A percentile compares a stretch with the other conserved stretches of the same genome.
Evolutionary conservation across 2,329 filamentous ascomycete species (phyloP).

Genomic region (Lasiodiplodia hormozganensis): DNA sequence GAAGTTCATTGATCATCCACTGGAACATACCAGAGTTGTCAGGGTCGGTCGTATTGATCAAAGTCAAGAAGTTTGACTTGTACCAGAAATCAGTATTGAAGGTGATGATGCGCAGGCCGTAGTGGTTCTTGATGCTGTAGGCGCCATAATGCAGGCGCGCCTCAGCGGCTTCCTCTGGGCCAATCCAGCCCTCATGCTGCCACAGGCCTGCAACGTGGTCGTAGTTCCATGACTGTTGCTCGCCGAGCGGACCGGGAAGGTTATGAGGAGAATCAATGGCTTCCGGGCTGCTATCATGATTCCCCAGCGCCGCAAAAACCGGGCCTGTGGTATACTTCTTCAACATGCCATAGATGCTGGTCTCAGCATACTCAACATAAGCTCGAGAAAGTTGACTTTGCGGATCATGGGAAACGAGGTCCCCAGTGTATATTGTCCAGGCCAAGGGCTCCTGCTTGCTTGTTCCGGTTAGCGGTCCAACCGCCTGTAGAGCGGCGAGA

Average conservation of each 20-base stretch:
- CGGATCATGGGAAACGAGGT: slow-evolving; percentile 63
- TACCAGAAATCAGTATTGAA: slow-evolving; percentile 62
- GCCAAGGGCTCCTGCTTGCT: slow-evolving; percentile 52
- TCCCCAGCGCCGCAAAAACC: slow-evolving; percentile 63
- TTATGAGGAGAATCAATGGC: slow-evolving; percentile 61
- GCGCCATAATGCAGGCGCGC: slow-evolving; percentile 63
- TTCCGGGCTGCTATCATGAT: slow-evolving; percentile 63
- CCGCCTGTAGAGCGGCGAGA: slow-evolving; percentile 62
- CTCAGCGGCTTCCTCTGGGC: slow-evolving; percentile 51
- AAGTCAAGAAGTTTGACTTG: slow-evolving; percentile 54
- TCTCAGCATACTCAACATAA: slow-evolving; percentile 62
- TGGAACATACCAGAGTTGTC: slow-evolving; percentile 58
- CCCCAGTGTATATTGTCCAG: slow-evolving; percentile 64
- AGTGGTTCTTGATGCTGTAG: slow-evolving; percentile 62
- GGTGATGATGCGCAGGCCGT: slow-evolving; percentile 60
- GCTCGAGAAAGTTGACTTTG: slow-evolving; percentile 59
- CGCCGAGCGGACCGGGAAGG: slow-evolving; percentile 59
- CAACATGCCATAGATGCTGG: slow-evolving; percentile 61
- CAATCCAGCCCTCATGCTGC: slow-evolving; percentile 64
- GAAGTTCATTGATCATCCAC: slow-evolving; percentile 60
- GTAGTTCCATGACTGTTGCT: slow-evolving; percentile 66
- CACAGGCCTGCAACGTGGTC: slow-evolving; percentile 62
- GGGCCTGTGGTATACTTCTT: slow-evolving; percentile 63
- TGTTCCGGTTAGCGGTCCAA: slow-evolving; percentile 64
- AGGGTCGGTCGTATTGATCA: slow-evolving; percentile 60